Evolutionary conservation across 352 stramenopile species (phyloP), one percentile per base, ranked within the genome.

Genomic region (Pythium periplocum): DNA sequence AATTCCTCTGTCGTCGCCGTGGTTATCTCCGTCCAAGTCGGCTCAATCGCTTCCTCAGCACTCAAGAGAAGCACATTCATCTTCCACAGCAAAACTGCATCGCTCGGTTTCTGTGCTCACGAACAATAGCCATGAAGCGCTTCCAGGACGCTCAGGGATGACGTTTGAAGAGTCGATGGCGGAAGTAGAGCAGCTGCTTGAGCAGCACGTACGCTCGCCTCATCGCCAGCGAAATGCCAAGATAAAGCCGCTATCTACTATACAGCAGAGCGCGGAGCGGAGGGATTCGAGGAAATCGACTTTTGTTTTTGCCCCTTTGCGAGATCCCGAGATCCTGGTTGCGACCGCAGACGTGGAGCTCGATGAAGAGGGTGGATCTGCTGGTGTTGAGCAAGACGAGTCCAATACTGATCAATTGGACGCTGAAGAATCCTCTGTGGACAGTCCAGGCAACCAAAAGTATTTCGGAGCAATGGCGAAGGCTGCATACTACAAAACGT

Each of bases 401-500:
- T 26, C 17, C 17, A 26, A 26, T 26, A 26, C 17, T 26, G 17
- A 26, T 26, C 17, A 26, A 26, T 26, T 26, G 17, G 32, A 57
- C 10, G 6, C 3, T 4, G 48, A 47, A 0, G 41, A 55, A 6
- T 57, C 70, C 17, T 35, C 52, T 36, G 54, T 71, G 10, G 56
- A 12, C 7, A 42, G 38, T 42, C 38, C 33, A 2, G 46, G 52
- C 1, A 41, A 40, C 1, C 50, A 61, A 33, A 86, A 83, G 43
- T 86, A 86, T 47, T 86, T 86, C 60, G 75, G 73, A 0, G 39
- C 51, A 0, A 62, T 48, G 1, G 75, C 75, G 1, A 72, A 76
- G 6, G 45, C 45, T 5, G 64, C 65, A 2, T 87, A 83, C 68
- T 87, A 87, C 51, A 75, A 70, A 33, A 71, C 64, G 43, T 87